Base-by-base conservation (phyloP, 495 filamentous ascomycete species). In the Aspergillus bridgeri region DNA sequence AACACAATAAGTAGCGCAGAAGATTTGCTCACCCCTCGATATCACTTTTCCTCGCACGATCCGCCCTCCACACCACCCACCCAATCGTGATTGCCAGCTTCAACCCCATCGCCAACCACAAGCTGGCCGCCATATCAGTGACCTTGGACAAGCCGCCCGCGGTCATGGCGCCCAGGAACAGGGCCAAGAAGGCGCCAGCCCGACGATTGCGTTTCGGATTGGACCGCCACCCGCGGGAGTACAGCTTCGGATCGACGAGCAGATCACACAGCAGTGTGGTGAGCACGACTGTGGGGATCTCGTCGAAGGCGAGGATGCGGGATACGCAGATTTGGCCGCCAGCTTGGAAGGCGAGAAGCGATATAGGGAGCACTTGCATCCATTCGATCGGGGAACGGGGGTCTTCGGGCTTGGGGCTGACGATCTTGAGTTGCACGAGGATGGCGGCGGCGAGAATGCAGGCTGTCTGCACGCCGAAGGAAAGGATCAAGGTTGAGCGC, bases 211-310 rank as follows among this genome's bases (percentile, higher is more conserved):
- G 63, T 47, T 66, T 70, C 0, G 62, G 63, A 38, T 75, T 75
- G 2, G 51, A 64, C 42, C 63, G 66, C 44, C 45, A 47, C 17
- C 19, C 19, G 0, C 45, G 45, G 11, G 60, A 65, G 17, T 62
- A 54, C 21, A 75, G 49, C 1, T 71, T 67, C 17, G 65, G 60
- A 52, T 76, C 74, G 2, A 73, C 60, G 4, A 76, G 58, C 1
- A 90, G 62, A 59, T 89, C 87, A 61, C 83, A 86, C 42, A 89
- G 77, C 43, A 89, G 70, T 24, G 78, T 84, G 0, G 88, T 90
- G 53, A 89, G 69, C 3, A 90, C 88, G 13, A 85, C 86, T 0
- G 86, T 88, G 0, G 88, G 88, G 21, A 91, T 80, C 69, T 90
- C 88, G 56, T 81, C 78, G 42, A 84, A 78, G 5, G 80, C 84